phyloP scores from a whole-genome alignment of 768 basidiomycete genomes.

The Lactarius psammicola region DNA sequence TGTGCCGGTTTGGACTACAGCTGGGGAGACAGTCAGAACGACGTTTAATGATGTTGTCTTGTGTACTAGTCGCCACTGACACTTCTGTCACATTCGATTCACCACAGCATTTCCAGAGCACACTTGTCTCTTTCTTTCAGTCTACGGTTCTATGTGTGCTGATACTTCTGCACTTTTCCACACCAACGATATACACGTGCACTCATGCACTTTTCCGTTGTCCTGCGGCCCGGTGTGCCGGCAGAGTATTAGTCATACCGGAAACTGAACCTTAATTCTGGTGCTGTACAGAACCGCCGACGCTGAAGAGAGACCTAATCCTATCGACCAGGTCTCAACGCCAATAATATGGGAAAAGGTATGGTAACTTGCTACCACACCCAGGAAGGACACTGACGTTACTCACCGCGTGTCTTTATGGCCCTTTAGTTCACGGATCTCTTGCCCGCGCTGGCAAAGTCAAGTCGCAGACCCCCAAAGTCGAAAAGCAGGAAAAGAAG shows the following conservation, averaged over 20 bases:
- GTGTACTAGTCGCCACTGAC: not conserved
- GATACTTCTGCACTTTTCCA: too few relatives aligned
- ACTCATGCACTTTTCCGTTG: too few relatives aligned
- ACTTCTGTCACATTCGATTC: not conserved
- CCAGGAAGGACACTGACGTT: not conserved
- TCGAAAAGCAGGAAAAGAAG: conserved; percentile 99
- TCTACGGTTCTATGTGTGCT: not conserved
- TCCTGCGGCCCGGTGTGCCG: not conserved
- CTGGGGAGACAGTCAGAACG: conserved; percentile 3
- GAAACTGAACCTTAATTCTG: conserved; percentile 13
- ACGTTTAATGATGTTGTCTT: not conserved
- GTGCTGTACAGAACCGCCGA: conserved; percentile 19
- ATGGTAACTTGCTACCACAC: conserved; percentile 1
- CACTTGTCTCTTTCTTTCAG: not conserved
- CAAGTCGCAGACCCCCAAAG: conserved; percentile 97
- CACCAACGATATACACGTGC: too few relatives aligned
- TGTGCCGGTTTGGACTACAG: conserved; percentile 1
- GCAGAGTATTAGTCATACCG: not conserved
- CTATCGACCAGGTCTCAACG: conserved; percentile 21
- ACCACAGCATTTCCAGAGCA: not conserved
- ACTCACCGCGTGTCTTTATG: conserved; percentile 3
- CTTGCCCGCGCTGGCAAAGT: conserved; percentile 99
- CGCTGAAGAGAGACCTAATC: not conserved
- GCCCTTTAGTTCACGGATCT: conserved; percentile 85
- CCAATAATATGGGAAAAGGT: conserved; percentile 33